Evolutionary conservation across 2,329 filamentous ascomycete species (phyloP).

Genomic region (Ceratocystis huliohia): DNA sequence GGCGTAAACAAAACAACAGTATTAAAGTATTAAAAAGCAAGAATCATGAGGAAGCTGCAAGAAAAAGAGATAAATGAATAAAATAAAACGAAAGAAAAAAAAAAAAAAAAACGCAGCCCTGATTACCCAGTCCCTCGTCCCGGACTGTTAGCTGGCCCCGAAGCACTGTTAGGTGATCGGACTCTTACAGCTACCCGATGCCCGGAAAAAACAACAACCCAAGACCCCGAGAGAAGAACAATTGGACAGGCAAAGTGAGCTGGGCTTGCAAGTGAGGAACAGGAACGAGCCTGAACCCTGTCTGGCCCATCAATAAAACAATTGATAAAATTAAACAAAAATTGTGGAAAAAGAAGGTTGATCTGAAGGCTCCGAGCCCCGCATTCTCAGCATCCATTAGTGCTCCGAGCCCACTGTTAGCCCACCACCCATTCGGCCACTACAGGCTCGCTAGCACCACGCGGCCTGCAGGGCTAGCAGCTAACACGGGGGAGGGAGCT

Average conservation of each 20-base stretch:
- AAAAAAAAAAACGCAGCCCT: not conserved
- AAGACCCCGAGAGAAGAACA: not conserved
- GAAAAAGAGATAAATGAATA: not conserved
- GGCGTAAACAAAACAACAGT: too few species aligned
- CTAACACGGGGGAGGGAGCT: too few species aligned
- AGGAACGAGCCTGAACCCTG: too few species aligned
- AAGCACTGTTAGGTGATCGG: not conserved
- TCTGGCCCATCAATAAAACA: not conserved
- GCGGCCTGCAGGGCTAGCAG: too few species aligned
- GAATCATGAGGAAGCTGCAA: too few species aligned
- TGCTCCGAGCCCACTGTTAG: too few species aligned
- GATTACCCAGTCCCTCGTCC: not conserved
- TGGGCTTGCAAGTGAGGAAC: too few species aligned
- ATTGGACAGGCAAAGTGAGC: not conserved
- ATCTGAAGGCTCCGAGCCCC: too few species aligned
- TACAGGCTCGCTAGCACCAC: too few species aligned
- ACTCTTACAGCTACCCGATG: not conserved
- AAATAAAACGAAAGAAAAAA: not conserved
- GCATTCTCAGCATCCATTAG: too few species aligned
- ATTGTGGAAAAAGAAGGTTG: not conserved
- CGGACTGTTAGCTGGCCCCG: slow-evolving; percentile 1
- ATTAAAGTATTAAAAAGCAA: too few species aligned
- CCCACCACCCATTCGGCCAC: too few species aligned
- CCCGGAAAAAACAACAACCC: not conserved
- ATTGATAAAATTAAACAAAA: not conserved